Base-by-base conservation (phyloP, 2,329 filamentous ascomycete genomes). In the Aspergillus viridinutans region DNA sequence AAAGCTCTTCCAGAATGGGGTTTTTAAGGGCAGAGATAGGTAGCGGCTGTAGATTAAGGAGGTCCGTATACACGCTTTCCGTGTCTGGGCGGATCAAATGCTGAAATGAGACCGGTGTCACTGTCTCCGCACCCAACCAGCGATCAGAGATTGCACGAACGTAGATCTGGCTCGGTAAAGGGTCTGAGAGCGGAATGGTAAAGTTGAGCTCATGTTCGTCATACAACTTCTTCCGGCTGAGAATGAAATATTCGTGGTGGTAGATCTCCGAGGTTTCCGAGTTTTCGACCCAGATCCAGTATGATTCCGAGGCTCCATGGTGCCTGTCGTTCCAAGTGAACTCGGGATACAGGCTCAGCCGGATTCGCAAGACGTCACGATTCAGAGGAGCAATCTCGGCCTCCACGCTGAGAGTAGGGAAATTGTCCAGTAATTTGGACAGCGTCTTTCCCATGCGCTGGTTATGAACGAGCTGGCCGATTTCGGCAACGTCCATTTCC, bases 241-340 rank as follows among this genome's bases (percentile, higher is more conserved):
- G 81, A 56, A 99, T 94, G 76, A 99, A 97, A 74, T 89, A 97
- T 72, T 99, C 94, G 63, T 97, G 90, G 67, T 99, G 94, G 67
- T 96, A 97, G 43, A 99, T 97, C 73, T 97, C 92, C 0, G 91
- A 92, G 0, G 92, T 97, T 67, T 97, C 94, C 0, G 93, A 97
- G 71, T 97, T 96, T 73, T 99, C 94, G 3, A 99, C 93, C 95
- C 94, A 99, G 57, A 99, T 89, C 84, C 95, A 99, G 76, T 95
- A 99, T 3, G 93, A 93, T 69, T 99, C 94, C 0, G 93, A 97
- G 2, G 87, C 91, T 20, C 95, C 95, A 69, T 99, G 92, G 58
- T 96, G 85, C 49, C 90, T 87, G 64, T 97, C 93, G 65, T 96
- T 96, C 94, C 94, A 99, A 40, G 81, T 81, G 70, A 99, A 99